Evolutionary conservation across 2,329 filamentous ascomycete genomes (phyloP).

Genomic region (Colletotrichum truncatum): DNA sequence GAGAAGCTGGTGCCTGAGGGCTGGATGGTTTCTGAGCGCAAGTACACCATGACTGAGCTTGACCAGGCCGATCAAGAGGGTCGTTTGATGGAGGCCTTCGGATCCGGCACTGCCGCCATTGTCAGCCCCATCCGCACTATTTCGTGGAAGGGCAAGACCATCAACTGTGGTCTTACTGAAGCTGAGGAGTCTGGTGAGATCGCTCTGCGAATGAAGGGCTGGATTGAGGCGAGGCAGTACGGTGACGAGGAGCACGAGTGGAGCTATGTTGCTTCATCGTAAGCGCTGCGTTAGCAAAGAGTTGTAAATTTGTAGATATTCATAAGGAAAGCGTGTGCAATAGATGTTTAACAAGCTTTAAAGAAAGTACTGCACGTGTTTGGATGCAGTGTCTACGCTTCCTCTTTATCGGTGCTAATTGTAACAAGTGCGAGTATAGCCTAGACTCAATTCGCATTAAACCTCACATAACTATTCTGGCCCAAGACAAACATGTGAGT

Average conservation of each 20-base stretch:
- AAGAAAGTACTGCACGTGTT: not conserved
- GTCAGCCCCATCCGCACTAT: slow-evolving; percentile 91
- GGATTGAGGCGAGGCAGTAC: slow-evolving; percentile 96
- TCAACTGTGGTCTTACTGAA: slow-evolving; percentile 84
- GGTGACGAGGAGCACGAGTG: slow-evolving; percentile 92
- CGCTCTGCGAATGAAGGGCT: slow-evolving; percentile 88
- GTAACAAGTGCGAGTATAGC: no score
- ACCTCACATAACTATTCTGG: no score
- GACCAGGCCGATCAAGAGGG: slow-evolving; percentile 85
- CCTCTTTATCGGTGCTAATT: no score
- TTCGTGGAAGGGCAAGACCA: slow-evolving; percentile 83
- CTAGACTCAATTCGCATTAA: no score
- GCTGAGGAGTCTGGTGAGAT: slow-evolving; percentile 89
- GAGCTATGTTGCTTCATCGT: slow-evolving; percentile 70
- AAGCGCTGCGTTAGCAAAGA: slow-evolving; percentile 26
- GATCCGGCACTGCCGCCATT: slow-evolving; percentile 91
- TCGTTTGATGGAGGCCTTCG: slow-evolving; percentile 91
- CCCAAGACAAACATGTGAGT: no score
- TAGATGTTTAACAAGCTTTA: slow-evolving; percentile 19
- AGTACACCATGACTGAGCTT: slow-evolving; percentile 90
- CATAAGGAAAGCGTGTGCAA: slow-evolving; percentile 24
- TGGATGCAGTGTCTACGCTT: no score
- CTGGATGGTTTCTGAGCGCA: slow-evolving; percentile 88
- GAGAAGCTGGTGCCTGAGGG: slow-evolving; percentile 86
- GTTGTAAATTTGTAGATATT: slow-evolving; percentile 23